Evolutionary conservation across 2,329 filamentous ascomycete species (phyloP).

Genomic region (Aphanoascus verrucosus): DNA sequence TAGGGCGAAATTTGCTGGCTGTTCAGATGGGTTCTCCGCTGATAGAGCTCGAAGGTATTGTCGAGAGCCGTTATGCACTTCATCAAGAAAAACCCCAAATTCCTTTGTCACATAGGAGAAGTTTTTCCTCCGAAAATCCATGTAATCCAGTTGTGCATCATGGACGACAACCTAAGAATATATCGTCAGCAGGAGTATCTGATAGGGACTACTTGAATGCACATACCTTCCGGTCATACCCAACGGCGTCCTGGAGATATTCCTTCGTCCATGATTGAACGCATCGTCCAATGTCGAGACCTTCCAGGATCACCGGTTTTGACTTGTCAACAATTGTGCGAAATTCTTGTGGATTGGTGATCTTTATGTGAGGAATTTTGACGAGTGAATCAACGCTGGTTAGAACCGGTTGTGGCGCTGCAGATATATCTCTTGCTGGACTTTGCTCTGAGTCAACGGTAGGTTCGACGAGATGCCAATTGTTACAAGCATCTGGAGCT

Average conservation of each 20-base stretch:
- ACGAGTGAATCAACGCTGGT: slow-evolving; percentile 16
- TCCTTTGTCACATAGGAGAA: slow-evolving; percentile 61
- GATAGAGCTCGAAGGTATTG: slow-evolving; percentile 75
- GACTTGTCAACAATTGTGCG: slow-evolving; percentile 46
- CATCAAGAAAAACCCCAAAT: slow-evolving; percentile 57
- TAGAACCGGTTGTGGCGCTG: slow-evolving; percentile 3
- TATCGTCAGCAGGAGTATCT: neutral
- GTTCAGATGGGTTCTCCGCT: slow-evolving; percentile 53
- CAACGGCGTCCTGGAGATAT: slow-evolving; percentile 55
- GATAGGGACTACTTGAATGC: slow-evolving; percentile 2
- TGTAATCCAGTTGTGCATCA: slow-evolving; percentile 51
- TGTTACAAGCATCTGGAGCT: slow-evolving; percentile 20
- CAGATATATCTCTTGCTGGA: slow-evolving; percentile 7
- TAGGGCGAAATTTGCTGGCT: slow-evolving; percentile 55
- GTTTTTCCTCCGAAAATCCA: slow-evolving; percentile 78
- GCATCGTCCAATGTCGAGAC: slow-evolving; percentile 57
- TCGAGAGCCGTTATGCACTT: slow-evolving; percentile 48
- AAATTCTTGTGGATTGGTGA: slow-evolving; percentile 50
- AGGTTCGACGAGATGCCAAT: slow-evolving; percentile 26
- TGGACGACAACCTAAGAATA: slow-evolving; percentile 58
- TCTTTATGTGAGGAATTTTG: slow-evolving; percentile 43
- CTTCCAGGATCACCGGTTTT: slow-evolving; percentile 55
- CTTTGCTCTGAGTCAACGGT: slow-evolving; percentile 13
- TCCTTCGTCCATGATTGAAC: slow-evolving; percentile 54
- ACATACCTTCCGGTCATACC: slow-evolving; percentile 48